A percentile compares a stretch with the other conserved stretches of the same genome.
Conservation (phyloP, 352 stramenopile genomes). For the Phytophthora hibernalis region DNA sequence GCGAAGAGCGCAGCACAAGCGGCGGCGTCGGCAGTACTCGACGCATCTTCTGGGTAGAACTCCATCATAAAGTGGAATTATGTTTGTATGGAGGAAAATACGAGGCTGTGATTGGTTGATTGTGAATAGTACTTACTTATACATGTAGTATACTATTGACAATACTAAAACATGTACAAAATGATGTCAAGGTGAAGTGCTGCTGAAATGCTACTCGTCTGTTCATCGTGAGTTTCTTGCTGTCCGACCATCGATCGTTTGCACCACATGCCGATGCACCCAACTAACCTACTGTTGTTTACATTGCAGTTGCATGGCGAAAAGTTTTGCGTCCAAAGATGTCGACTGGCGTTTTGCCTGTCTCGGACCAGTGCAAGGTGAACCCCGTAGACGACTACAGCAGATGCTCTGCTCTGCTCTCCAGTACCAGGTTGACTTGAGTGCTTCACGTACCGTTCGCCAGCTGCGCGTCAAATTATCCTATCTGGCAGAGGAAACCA, state of each 20-base stretch:
- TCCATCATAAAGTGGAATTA: constrained; percentile 38
- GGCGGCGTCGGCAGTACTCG: constrained; percentile 33
- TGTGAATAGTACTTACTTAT: neutral
- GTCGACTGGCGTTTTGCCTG: neutral
- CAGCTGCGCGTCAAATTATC: constrained; percentile 21
- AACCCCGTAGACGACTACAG: neutral
- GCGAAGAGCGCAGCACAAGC: constrained; percentile 50
- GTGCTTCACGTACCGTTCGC: constrained; percentile 7
- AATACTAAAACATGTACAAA: too few relatives aligned
- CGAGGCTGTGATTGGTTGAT: neutral
- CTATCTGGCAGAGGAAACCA: constrained; percentile 24
- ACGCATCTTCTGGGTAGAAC: constrained; percentile 48
- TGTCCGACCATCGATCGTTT: neutral
- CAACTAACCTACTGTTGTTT: neutral
- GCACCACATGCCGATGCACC: neutral
- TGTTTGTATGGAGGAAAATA: constrained; percentile 6
- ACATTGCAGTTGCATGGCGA: too few relatives aligned
- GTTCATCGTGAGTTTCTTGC: neutral
- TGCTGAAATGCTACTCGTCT: too few relatives aligned
- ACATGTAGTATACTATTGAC: too few relatives aligned
- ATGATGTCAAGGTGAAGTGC: too few relatives aligned
- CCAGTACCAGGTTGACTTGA: constrained; percentile 10
- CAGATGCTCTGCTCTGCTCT: constrained; percentile 6
- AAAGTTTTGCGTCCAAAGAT: neutral
- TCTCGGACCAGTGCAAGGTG: too few relatives aligned